Conservation (phyloP, 1,139 yeast species). For the Suhomyces yuchorum region DNA sequence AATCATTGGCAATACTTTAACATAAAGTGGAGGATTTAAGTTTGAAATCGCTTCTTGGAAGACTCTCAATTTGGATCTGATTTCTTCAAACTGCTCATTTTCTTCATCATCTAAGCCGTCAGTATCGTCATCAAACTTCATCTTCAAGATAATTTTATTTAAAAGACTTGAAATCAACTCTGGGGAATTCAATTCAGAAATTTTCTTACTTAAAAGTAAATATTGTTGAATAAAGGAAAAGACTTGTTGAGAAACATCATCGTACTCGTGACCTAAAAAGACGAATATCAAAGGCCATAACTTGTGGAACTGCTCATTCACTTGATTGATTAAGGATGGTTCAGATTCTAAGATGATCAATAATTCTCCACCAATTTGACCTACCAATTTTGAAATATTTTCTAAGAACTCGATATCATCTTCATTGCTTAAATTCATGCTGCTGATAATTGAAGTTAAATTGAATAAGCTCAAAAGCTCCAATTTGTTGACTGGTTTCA, state of each 20-base stretch:
- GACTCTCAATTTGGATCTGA: conserved; percentile 68
- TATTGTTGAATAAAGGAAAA: conserved; percentile 80
- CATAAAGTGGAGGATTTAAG: conserved; percentile 70
- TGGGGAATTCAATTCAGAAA: conserved; percentile 33
- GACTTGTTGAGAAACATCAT: conserved; percentile 82
- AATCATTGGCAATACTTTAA: conserved; percentile 67
- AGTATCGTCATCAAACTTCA: conserved; percentile 75
- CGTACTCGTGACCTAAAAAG: conserved; percentile 79
- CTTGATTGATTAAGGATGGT: conserved; percentile 44
- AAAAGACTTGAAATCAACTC: conserved; percentile 65
- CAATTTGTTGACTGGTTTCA: conserved; percentile 85
- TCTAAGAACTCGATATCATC: conserved; percentile 73
- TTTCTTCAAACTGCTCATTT: conserved; percentile 76
- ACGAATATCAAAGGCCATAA: conserved; percentile 74
- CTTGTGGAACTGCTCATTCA: conserved; percentile 32
- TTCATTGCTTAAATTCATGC: conserved; percentile 36
- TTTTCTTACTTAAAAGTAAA: conserved; percentile 68
- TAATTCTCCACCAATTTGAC: conserved; percentile 76
- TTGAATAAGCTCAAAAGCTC: conserved; percentile 72
- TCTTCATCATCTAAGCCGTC: conserved; percentile 63
- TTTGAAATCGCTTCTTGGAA: conserved; percentile 86
- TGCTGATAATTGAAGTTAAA: conserved; percentile 56
- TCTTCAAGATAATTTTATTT: conserved; percentile 70
- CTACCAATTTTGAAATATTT: conserved; percentile 70
- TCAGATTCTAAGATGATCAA: conserved; percentile 61